Percentiles rank a stretch among this genome's conserved stretches.
Evolutionary conservation across 2,329 filamentous ascomycete species (phyloP).

Genomic region (Lecanosticta acicola): DNA sequence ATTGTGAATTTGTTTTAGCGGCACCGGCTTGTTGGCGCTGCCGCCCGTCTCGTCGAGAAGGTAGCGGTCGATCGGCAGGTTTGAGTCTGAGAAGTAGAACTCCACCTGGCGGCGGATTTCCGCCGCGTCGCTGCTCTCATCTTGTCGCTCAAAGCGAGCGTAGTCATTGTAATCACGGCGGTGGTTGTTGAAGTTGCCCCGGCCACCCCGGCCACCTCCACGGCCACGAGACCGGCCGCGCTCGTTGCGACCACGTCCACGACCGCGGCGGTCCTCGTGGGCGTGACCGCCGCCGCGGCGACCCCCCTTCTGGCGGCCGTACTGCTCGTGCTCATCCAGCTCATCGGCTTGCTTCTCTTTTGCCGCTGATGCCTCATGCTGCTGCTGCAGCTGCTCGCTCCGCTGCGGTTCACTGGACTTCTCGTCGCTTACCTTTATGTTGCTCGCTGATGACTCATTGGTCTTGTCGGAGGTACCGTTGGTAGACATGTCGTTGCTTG

Average conservation of each 20-base stretch:
- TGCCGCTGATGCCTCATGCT: too few relatives aligned
- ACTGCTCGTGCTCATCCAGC: slow-evolving; percentile 16
- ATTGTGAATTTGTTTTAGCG: slow-evolving; percentile 68
- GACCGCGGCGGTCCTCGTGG: slow-evolving; percentile 4
- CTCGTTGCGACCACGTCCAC: slow-evolving; percentile 12
- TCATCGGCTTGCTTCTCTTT: slow-evolving; percentile 14
- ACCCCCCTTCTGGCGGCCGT: slow-evolving; percentile 17
- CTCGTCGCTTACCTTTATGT: slow-evolving; percentile 7
- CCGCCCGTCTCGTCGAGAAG: slow-evolving; percentile 74
- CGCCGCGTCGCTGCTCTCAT: slow-evolving; percentile 68
- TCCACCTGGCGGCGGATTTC: slow-evolving; percentile 89
- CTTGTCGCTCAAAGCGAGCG: slow-evolving; percentile 42
- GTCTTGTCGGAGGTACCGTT: slow-evolving; percentile 14
- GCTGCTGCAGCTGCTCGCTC: slow-evolving; percentile 8
- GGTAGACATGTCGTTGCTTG: slow-evolving; percentile 14
- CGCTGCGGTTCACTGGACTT: too few relatives aligned
- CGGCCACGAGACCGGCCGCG: slow-evolving; percentile 11
- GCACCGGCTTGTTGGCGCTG: slow-evolving; percentile 72
- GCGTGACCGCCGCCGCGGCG: slow-evolving; percentile 14
- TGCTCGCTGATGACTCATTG: slow-evolving; percentile 7
- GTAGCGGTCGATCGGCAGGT: slow-evolving; percentile 83
- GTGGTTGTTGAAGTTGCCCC: slow-evolving; percentile 4
- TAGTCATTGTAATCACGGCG: slow-evolving; percentile 16
- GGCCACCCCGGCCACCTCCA: slow-evolving; percentile 9
- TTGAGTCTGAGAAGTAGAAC: slow-evolving; percentile 92